Conservation (phyloP, 1,284 basidiomycete species). For the Leccinum colubrinum region DNA sequence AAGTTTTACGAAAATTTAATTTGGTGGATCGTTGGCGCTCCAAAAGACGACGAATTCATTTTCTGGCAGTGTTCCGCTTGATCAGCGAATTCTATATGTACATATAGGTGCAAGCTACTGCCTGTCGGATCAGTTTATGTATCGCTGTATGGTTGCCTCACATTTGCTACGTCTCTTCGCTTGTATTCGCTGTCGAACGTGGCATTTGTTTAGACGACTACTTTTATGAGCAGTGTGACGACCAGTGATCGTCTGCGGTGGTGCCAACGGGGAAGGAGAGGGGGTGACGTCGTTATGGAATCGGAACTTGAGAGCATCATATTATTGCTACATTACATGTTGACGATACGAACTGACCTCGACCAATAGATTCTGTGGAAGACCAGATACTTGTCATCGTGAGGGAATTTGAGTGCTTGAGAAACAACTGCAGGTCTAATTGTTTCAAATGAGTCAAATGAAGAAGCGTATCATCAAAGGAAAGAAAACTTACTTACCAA, state of each 20-base stretch:
- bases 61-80: neutral
- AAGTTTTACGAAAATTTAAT: no score
- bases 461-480: neutral
- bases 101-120: no score
- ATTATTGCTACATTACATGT: neutral
- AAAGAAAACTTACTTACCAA: constrained; percentile 20
- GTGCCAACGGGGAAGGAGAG: no score
- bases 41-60: neutral
- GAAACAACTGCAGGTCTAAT: constrained; percentile 28
- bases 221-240: no score
- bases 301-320: neutral
- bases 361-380: constrained; percentile 61
- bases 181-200: no score
- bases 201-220: no score
- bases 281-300: no score
- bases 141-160: no score
- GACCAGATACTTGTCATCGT: constrained; percentile 53
- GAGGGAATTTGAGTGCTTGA: constrained; percentile 34
- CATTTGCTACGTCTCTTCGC: no score
- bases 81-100: no score
- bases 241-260: no score
- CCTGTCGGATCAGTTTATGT: no score
- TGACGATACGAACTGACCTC: constrained; percentile 49
- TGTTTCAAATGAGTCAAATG: constrained; percentile 16
- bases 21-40: neutral